phyloP scores from a whole-genome alignment of 2,329 filamentous ascomycete species.

The Neonectria hederae region DNA sequence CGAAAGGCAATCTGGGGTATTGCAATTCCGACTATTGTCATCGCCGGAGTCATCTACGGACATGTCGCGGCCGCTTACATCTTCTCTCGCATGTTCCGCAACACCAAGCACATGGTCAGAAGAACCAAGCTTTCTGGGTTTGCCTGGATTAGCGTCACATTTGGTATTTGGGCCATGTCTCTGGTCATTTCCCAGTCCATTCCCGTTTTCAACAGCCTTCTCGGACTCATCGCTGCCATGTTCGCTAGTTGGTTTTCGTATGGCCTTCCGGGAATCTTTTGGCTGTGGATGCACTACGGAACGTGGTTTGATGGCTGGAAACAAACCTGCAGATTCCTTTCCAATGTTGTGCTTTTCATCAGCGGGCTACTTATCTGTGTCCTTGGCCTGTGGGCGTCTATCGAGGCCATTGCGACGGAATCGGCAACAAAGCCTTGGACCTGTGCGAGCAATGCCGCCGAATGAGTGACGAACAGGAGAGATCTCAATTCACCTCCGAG shows the following conservation, averaged over 20 bases:
- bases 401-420: conserved; percentile 48
- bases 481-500: neutral
- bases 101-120: conserved; percentile 64
- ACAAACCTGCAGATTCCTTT: conserved; percentile 44
- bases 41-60: conserved; percentile 76
- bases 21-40: conserved; percentile 74
- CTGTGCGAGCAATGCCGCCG: conserved; percentile 44
- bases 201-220: conserved; percentile 72
- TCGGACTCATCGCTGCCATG: conserved; percentile 69
- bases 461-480: conserved; percentile 12
- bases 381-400: conserved; percentile 52
- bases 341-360: conserved; percentile 46
- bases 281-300: conserved; percentile 58
- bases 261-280: conserved; percentile 57
- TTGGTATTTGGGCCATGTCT: conserved; percentile 66
- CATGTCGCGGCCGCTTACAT: conserved; percentile 73
- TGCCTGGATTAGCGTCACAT: conserved; percentile 68
- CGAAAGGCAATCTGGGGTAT: conserved; percentile 74
- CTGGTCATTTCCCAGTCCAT: conserved; percentile 76
- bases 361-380: conserved; percentile 49
- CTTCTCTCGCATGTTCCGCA: conserved; percentile 70
- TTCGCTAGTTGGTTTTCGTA: conserved; percentile 75
- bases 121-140: conserved; percentile 60
- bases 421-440: conserved; percentile 48
- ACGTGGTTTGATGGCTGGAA: conserved; percentile 49